Conservation (phyloP, 1,284 basidiomycete genomes). For the Leccinum griseonigrum region DNA sequence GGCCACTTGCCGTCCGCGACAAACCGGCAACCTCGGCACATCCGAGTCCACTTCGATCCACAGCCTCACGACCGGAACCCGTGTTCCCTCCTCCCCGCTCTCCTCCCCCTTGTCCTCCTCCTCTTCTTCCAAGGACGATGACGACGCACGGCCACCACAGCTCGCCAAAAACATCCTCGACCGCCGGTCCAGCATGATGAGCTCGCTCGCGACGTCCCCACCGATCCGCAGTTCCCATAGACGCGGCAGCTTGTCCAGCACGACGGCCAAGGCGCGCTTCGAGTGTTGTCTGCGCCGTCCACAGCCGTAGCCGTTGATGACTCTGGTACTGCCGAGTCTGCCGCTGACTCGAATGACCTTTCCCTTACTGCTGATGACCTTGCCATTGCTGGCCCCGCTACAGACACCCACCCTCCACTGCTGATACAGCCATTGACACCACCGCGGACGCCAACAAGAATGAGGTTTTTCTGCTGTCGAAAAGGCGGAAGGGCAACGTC, state of each 20-base stretch:
- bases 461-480: conserved; percentile 16
- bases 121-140: neutral
- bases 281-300: conserved; percentile 3
- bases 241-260: conserved; percentile 18
- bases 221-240: conserved; percentile 19
- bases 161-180: conserved; percentile 17
- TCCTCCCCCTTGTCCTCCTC: neutral
- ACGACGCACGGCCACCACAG: neutral
- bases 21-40: conserved; percentile 24
- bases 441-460: conserved; percentile 9
- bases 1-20: conserved; percentile 21
- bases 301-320: neutral
- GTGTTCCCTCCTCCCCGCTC: neutral
- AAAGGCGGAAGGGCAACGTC: conserved; percentile 18
- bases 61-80: conserved; percentile 15
- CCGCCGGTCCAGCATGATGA: conserved; percentile 24
- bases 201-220: conserved; percentile 28
- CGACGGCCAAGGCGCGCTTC: conserved; percentile 21
- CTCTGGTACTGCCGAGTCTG: neutral
- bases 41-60: conserved; percentile 21
- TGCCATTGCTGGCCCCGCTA: too few relatives aligned
- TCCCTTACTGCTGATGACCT: too few relatives aligned
- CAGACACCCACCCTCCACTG: too few relatives aligned
- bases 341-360: neutral
- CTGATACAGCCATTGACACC: neutral